phyloP scores from a whole-genome alignment of 371 early-diverging fungal genomes.

The Mortierella sp. region DNA sequence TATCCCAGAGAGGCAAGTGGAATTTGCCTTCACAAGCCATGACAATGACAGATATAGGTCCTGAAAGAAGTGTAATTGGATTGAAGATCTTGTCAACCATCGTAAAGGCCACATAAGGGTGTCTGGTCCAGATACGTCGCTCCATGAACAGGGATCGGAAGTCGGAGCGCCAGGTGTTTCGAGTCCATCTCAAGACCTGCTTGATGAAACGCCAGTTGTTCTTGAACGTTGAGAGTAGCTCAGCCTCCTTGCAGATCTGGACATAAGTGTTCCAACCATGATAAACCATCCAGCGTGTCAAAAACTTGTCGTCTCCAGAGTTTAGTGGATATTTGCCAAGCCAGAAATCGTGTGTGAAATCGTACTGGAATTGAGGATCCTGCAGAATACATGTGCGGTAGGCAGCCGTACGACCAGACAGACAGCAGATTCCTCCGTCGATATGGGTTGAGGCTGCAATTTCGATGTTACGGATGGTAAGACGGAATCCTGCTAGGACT shows the following conservation, averaged over 20 bases:
- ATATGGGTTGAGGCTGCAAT: slow-evolving; percentile 81
- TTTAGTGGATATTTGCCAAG: slow-evolving; percentile 75
- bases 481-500: slow-evolving; percentile 75
- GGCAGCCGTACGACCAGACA: slow-evolving; percentile 80
- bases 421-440: slow-evolving; percentile 81
- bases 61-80: slow-evolving; percentile 75
- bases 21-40: slow-evolving; percentile 54
- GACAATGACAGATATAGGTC: slow-evolving; percentile 69
- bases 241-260: slow-evolving; percentile 78
- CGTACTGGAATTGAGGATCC: slow-evolving; percentile 76
- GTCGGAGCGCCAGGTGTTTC: slow-evolving; percentile 85
- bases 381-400: slow-evolving; percentile 79
- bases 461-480: slow-evolving; percentile 80
- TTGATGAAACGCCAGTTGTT: slow-evolving; percentile 80
- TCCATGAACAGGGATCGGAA: slow-evolving; percentile 73
- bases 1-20: slow-evolving; percentile 66
- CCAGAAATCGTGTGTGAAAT: slow-evolving; percentile 81
- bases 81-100: slow-evolving; percentile 84
- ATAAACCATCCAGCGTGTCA: slow-evolving; percentile 83
- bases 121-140: slow-evolving; percentile 71
- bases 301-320: slow-evolving; percentile 82
- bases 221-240: slow-evolving; percentile 78
- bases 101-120: slow-evolving; percentile 80
- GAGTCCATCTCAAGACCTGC: slow-evolving; percentile 79
- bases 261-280: slow-evolving; percentile 79